Evolutionary conservation across 805 yeast genomes (phyloP), one percentile per base, ranked within the genome.

Genomic region (Yamadazyma phyllophila): DNA sequence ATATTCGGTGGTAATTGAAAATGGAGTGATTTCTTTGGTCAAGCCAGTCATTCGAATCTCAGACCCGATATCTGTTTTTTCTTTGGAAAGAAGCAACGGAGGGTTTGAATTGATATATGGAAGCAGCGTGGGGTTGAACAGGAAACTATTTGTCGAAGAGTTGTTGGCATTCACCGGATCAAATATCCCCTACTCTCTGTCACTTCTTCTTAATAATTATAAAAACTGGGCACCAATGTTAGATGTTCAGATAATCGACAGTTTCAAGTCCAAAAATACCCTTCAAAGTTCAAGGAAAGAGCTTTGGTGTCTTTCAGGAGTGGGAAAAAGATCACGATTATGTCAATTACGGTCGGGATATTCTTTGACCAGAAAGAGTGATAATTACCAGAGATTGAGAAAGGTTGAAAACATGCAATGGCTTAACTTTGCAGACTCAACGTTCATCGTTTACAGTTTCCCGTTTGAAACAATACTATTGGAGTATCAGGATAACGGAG

Each of bases 161-260:
- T 46, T 69, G 10, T 54, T 58, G 30, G 41, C 56, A 7, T 56
- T 51, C 8, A 36, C 43, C 14, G 41, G 42, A 11, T 4, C 45
- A 17, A 26, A 38, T 46, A 43, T 41, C 50, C 7, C 53, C 1
- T 65, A 56, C 38, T 62, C 62, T 17, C 52, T 44, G 26, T 65
- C 62, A 5, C 50, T 50, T 24, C 42, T 66, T 6, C 29, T 63
- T 2, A 54, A 55, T 2, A 70, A 62, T 43, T 70, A 65, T 55
- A 64, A 62, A 31, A 74, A 70, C 49, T 77, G 82, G 81, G 65
- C 80, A 0, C 81, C 81, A 0, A 42, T 76, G 1, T 47, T 71
- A 14, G 80, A 76, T 55, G 54, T 71, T 1, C 63, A 59, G 45
- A 54, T 73, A 2, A 58, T 73, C 1, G 67, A 68, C 16, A 48